phyloP scores from a whole-genome alignment of 164 flowering plant genomes.

The Magnolia changhungtana region DNA sequence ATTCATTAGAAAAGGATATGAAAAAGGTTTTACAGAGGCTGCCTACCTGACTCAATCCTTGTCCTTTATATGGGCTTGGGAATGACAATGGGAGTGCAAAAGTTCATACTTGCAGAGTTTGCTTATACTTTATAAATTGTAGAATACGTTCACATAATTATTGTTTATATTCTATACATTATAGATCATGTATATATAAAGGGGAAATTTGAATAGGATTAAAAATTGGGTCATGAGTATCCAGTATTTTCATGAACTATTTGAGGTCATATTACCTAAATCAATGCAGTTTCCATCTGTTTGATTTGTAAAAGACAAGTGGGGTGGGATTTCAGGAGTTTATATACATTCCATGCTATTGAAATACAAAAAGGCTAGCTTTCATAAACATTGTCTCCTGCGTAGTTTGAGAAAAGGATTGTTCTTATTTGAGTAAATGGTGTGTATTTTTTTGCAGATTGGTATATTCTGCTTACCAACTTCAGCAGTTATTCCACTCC shows the following conservation, averaged over 20 bases:
- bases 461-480: conserved; percentile 92
- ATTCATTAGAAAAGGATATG: not conserved
- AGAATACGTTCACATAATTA: too few relatives aligned
- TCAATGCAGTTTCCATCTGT: not conserved
- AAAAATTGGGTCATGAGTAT: too few relatives aligned
- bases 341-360: not conserved
- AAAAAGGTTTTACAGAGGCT: not conserved
- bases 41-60: not conserved
- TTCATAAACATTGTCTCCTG: not conserved
- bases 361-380: not conserved
- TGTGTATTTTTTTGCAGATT: conserved; percentile 54
- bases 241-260: too few relatives aligned
- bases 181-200: too few relatives aligned
- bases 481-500: conserved; percentile 93
- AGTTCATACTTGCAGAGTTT: not conserved
- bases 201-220: too few relatives aligned
- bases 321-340: not conserved
- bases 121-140: not conserved
- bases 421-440: not conserved
- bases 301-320: not conserved
- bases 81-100: not conserved
- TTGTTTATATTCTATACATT: too few relatives aligned
- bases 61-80: not conserved
- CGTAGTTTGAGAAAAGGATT: not conserved
- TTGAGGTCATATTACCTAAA: too few relatives aligned